phyloP scores from a whole-genome alignment of 495 filamentous ascomycete genomes.

The Hypoxylon cercidicola region DNA sequence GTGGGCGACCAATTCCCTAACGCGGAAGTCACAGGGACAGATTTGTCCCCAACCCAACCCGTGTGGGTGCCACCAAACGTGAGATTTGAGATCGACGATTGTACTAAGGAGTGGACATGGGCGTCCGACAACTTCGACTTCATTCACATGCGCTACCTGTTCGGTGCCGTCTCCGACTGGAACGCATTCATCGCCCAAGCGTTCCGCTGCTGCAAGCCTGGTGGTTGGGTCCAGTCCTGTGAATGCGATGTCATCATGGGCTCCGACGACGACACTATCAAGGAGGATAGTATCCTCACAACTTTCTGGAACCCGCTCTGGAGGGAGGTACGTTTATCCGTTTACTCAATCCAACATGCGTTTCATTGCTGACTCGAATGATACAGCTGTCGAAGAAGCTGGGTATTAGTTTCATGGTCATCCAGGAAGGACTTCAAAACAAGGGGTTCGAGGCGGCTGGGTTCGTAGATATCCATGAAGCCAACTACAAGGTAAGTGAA shows the following conservation, averaged over 20 bases:
- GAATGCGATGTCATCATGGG: slow-evolving; percentile 39
- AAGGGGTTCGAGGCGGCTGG: slow-evolving; percentile 68
- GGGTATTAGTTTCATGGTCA: slow-evolving; percentile 32
- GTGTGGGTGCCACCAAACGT: slow-evolving; percentile 63
- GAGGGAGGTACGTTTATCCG: slow-evolving; percentile 5
- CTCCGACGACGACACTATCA: slow-evolving; percentile 46
- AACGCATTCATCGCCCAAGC: slow-evolving; percentile 28
- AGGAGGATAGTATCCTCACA: slow-evolving; percentile 10
- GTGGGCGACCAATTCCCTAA: slow-evolving; percentile 63
- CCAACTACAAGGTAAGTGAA: slow-evolving; percentile 35
- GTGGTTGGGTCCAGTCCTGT: slow-evolving; percentile 45
- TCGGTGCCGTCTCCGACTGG: slow-evolving; percentile 69
- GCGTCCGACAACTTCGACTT: slow-evolving; percentile 67
- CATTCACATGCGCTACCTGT: slow-evolving; percentile 68
- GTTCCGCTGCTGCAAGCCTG: slow-evolving; percentile 23
- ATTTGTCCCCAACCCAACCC: slow-evolving; percentile 63
- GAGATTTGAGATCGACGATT: slow-evolving; percentile 67
- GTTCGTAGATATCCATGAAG: slow-evolving; percentile 61
- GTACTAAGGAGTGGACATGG: slow-evolving; percentile 65
- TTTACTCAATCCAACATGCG: too few species aligned
- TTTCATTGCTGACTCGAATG: too few species aligned
- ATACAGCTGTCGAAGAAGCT: slow-evolving; percentile 42
- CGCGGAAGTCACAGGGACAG: slow-evolving; percentile 65
- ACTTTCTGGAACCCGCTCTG: slow-evolving; percentile 46
- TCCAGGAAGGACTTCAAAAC: slow-evolving; percentile 58